A percentile compares a stretch with the other conserved stretches of the same genome.
These are phyloP conservation scores for Rhizophora mangle DNA, from an alignment of 345 rosid species.

Conservation along the genomic window DNA sequence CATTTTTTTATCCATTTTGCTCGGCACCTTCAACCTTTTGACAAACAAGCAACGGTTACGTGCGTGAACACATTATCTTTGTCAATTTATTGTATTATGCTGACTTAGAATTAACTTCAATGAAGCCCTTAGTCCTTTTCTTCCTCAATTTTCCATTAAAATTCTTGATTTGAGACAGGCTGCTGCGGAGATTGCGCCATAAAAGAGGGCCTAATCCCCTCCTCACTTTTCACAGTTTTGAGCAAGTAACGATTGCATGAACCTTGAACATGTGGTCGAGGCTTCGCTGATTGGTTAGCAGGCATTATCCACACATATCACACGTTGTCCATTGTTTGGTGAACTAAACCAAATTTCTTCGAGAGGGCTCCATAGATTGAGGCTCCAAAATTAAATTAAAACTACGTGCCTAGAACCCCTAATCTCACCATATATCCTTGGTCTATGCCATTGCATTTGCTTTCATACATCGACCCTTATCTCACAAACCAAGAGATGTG, in stretches of 20 bases:
- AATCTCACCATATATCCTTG: neutral
- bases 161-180: conserved; percentile 9
- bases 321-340: conserved; percentile 24
- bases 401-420: neutral
- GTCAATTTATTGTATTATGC: too few relatives aligned
- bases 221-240: conserved; percentile 14
- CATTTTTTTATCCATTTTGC: too few relatives aligned
- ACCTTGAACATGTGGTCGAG: conserved; percentile 25
- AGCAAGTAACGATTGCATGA: conserved; percentile 33
- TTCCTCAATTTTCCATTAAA: neutral
- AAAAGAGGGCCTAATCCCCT: conserved; percentile 24
- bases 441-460: neutral
- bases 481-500: neutral
- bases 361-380: conserved; percentile 4
- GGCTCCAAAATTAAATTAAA: neutral
- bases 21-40: too few relatives aligned
- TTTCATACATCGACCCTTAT: conserved; percentile 8
- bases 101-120: too few relatives aligned
- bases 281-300: conserved; percentile 18
- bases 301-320: neutral
- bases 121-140: neutral
- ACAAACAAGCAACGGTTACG: too few relatives aligned
- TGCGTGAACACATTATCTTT: too few relatives aligned
- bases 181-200: conserved; percentile 28
- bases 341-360: conserved; percentile 14